Evolutionary conservation across 345 rosid species (phyloP).

Genomic region (Boechera divaricarpa): DNA sequence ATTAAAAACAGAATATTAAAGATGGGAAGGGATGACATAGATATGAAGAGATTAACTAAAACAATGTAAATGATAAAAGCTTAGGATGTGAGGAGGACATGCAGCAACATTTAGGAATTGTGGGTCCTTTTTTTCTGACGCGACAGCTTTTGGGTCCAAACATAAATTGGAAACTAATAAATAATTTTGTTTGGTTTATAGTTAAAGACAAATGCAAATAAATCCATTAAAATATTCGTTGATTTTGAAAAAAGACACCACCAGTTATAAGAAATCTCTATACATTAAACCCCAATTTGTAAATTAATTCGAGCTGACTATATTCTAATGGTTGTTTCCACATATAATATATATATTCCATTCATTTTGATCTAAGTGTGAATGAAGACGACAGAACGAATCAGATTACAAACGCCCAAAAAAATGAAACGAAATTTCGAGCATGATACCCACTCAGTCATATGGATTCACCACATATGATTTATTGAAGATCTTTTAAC

Average conservation of each 20-base stretch:
- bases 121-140: conserved; percentile 31
- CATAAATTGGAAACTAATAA: neutral
- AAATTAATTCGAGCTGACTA: neutral
- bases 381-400: neutral
- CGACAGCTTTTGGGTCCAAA: conserved; percentile 34
- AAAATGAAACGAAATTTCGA: neutral
- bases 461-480: neutral
- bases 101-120: conserved; percentile 31
- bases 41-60: conserved; percentile 23
- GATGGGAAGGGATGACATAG: conserved; percentile 3
- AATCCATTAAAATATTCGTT: neutral
- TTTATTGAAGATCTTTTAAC: no score
- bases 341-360: neutral
- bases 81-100: conserved; percentile 37
- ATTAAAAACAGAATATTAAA: conserved; percentile 20
- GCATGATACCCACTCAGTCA: neutral
- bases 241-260: neutral
- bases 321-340: neutral
- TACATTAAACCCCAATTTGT: neutral
- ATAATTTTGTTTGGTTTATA: conserved; percentile 25
- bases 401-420: neutral
- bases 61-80: conserved; percentile 24
- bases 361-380: neutral
- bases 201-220: conserved; percentile 12
- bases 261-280: neutral